Evolutionary conservation across 2,329 filamentous ascomycete species (phyloP).

Genomic region (Penicillium sp.): DNA sequence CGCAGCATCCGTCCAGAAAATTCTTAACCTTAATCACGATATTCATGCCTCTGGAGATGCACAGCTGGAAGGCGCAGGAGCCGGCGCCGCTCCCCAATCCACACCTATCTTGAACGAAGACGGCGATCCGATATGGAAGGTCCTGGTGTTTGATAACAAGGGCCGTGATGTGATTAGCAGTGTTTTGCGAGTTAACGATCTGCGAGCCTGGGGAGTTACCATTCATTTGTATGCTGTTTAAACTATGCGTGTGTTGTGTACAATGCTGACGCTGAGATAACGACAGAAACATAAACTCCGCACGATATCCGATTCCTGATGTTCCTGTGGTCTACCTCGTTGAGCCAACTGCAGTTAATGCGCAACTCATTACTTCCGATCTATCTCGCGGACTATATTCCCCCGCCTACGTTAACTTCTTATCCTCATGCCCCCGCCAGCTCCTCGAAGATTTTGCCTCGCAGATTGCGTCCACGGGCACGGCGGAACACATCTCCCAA

Average conservation of each 20-base stretch:
- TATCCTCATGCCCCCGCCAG: constrained; percentile 85
- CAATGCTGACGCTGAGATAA: constrained; percentile 17
- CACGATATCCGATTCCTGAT: constrained; percentile 87
- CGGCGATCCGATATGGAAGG: constrained; percentile 95
- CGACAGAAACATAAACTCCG: constrained; percentile 69
- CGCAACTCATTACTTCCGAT: constrained; percentile 78
- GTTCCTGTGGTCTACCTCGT: constrained; percentile 96
- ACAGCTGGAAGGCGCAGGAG: constrained; percentile 58
- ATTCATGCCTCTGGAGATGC: constrained; percentile 51
- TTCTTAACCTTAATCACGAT: constrained; percentile 87
- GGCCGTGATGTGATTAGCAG: constrained; percentile 96
- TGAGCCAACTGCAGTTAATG: constrained; percentile 77
- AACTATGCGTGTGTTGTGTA: constrained; percentile 17
- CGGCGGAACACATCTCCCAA: constrained; percentile 84
- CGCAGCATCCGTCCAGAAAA: constrained; percentile 84
- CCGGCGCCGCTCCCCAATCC: constrained; percentile 63
- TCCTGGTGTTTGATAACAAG: constrained; percentile 88
- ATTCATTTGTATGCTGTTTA: constrained; percentile 71
- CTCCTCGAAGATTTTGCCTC: constrained; percentile 92
- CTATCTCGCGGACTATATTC: constrained; percentile 84
- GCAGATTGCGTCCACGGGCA: constrained; percentile 77
- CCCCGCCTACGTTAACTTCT: constrained; percentile 93
- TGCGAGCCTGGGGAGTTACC: constrained; percentile 90
- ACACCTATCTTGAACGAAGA: constrained; percentile 80
- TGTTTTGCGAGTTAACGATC: constrained; percentile 86